Percentiles rank a stretch among this genome's conserved stretches.
phyloP scores from a whole-genome alignment of 345 rosid genomes.

The Ricinus communis region DNA sequence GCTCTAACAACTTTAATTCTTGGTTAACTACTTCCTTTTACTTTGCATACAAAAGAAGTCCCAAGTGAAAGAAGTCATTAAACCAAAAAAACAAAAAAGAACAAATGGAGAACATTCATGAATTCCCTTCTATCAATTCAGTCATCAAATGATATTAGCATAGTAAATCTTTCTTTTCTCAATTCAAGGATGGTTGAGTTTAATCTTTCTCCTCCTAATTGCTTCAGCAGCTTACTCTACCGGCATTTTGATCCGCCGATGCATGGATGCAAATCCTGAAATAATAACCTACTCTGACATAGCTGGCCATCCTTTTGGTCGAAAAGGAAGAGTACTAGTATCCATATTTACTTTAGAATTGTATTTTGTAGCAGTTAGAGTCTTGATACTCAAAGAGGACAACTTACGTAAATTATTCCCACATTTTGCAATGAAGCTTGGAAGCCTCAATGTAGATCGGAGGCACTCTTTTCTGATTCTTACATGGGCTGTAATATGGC shows the following conservation, averaged over 20 bases:
- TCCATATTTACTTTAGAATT: slow-evolving; percentile 43
- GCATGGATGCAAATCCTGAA: slow-evolving; percentile 37
- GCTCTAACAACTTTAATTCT: no score
- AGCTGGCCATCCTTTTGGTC: slow-evolving; percentile 43
- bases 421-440: slow-evolving; percentile 25
- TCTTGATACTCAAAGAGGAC: slow-evolving; percentile 49
- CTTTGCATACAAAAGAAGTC: no score
- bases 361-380: slow-evolving; percentile 47
- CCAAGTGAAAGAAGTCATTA: no score
- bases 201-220: slow-evolving; percentile 32
- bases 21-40: no score
- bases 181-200: slow-evolving; percentile 56
- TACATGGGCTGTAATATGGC: slow-evolving; percentile 35
- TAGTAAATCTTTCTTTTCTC: no score
- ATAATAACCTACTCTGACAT: slow-evolving; percentile 38
- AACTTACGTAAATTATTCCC: slow-evolving; percentile 46
- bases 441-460: slow-evolving; percentile 29
- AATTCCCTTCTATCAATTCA: no score
- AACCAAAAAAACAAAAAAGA: no score
- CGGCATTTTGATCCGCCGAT: slow-evolving; percentile 35
- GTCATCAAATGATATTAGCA: no score
- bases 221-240: slow-evolving; percentile 42
- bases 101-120: no score
- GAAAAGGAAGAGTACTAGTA: slow-evolving; percentile 37
- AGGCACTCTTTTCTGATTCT: slow-evolving; percentile 36